A percentile compares a stretch with the other conserved stretches of the same genome.
phyloP scores from a whole-genome alignment of 129 eudicot species.

The Kitagawia praeruptora region DNA sequence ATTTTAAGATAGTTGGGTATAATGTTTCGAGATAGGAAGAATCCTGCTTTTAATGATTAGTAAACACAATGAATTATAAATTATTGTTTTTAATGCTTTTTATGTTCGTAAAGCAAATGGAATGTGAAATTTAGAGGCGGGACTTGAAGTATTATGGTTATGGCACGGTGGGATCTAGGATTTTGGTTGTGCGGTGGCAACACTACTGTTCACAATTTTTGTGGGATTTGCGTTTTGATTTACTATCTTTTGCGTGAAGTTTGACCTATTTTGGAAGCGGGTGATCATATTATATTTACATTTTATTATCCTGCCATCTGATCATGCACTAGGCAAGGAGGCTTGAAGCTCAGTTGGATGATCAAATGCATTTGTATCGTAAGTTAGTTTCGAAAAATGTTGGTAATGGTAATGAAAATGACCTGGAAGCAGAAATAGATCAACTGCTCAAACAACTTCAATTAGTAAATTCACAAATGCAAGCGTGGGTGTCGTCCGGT shows the following conservation, averaged over 20 bases:
- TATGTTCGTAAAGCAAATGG: not conserved
- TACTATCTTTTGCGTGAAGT: not conserved
- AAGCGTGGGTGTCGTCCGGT: constrained; percentile 96
- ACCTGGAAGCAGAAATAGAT: constrained; percentile 70
- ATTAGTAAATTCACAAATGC: constrained; percentile 88
- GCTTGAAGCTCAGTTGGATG: constrained; percentile 96
- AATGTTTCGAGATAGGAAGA: not conserved
- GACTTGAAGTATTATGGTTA: no score
- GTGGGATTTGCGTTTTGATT: no score
- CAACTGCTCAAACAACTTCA: constrained; percentile 73
- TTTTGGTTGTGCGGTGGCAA: no score
- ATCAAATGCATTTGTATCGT: constrained; percentile 84
- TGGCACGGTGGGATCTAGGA: no score
- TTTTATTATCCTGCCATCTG: not conserved
- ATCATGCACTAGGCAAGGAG: constrained; percentile 84
- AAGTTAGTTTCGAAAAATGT: constrained; percentile 62
- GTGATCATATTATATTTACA: not conserved
- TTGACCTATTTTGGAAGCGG: not conserved
- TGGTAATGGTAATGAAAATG: constrained; percentile 51
- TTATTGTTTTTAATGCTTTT: not conserved
- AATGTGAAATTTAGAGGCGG: no score
- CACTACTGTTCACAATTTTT: no score
- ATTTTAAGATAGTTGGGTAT: not conserved
- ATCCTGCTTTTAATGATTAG: not conserved
- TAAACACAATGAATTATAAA: no score